Base-by-base conservation (phyloP, 768 basidiomycete genomes). In the Mycena epipterygia region DNA sequence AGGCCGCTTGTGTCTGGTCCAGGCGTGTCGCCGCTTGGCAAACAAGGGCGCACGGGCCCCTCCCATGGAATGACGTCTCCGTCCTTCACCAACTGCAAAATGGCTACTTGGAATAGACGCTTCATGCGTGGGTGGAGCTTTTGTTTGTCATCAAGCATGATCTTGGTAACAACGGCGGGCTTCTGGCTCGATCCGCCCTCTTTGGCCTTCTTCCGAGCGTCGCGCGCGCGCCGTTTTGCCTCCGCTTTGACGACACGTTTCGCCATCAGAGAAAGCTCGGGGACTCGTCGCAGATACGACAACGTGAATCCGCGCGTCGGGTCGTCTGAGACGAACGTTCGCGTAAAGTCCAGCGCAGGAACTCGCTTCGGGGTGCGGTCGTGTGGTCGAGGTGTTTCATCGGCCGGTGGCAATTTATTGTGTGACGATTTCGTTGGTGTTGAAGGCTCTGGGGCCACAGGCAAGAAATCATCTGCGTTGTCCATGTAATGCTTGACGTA, bases 11-110 rank as follows among this genome's bases (percentile, higher is more conserved):
- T n/a, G n/a, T n/a, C n/a, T n/a, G n/a, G n/a, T n/a, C n/a, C n/a
- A n/a, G n/a, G n/a, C n/a, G n/a, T 27, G 6, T 66, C 69, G 23
- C 61, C 58, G 29, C 61, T 35, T 33, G 65, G 61, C 0, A 80
- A 80, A n/a, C n/a, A n/a, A n/a, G n/a, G n/a, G n/a, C n/a, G n/a
- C n/a, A n/a, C n/a, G n/a, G n/a, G n/a, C n/a, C n/a, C n/a, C n/a
- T 93, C 90, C 90, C 92, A 93, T 4, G 93, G 78, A 0, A 94
- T 84, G 66, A 95, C 89, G 64, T 87, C 89, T n/a, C 94, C 94
- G 67, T 94, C 93, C 63, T 89, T 84, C 56, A 89, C 83, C 25
- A 95, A 80, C 76, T 90, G 87, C 25, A 88, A 82, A 60, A 95
- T 83, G 0, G 91, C 90, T 83, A 87, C 89, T 23, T 82, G 79